Evolutionary conservation across 129 eudicot species (phyloP), one percentile per base, ranked within the genome.

Genomic region (Flaveria trinervia): DNA sequence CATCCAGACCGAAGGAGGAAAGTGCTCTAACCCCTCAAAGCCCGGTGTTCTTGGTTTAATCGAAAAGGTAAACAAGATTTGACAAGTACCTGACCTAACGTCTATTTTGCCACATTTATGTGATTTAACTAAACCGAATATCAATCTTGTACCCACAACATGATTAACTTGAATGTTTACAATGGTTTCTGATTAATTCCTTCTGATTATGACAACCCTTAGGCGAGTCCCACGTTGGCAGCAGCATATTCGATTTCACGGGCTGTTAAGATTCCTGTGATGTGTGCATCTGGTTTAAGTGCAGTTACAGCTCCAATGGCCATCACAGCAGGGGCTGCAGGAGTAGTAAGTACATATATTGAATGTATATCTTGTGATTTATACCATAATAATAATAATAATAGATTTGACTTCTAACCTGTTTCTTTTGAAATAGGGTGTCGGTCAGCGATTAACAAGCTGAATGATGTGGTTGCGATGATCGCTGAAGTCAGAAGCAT

Each of bases 271-370:
- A 93, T 93, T 71, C 98, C 98, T 0, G 98, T 93, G 43, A 90
- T 93, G 98, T 93, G 97, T 83, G 86, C 98, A 20, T 93, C 98
- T n/a, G 98, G 98, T 67, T 79, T 93, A 28, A 93, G 98, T 60
- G 86, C 97, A 46, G 97, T 93, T 66, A 93, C 98, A 41, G 98
- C 89, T 46, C 97, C 97, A 62, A 87, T 93, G 97, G 98, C 98
- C 30, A 91, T 93, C 72, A 82, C 97, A 17, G 97, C 97, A 0
- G 98, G 98, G 23, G 98, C 98, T 64, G 86, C 98, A 20, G 98
- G 98, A 51, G 97, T 93, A 86, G 98, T 93, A 83, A 17, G 86
- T 17, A 41, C 67, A 71, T 54, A 7, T 56, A 36, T 66, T 45
- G 16, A n/a, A 5, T 26, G 17, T 45, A 28, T 28, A 28, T 28